phyloP scores from a whole-genome alignment of 23 red algal species.

The Cyanidiococcus yangmingshanensis region DNA sequence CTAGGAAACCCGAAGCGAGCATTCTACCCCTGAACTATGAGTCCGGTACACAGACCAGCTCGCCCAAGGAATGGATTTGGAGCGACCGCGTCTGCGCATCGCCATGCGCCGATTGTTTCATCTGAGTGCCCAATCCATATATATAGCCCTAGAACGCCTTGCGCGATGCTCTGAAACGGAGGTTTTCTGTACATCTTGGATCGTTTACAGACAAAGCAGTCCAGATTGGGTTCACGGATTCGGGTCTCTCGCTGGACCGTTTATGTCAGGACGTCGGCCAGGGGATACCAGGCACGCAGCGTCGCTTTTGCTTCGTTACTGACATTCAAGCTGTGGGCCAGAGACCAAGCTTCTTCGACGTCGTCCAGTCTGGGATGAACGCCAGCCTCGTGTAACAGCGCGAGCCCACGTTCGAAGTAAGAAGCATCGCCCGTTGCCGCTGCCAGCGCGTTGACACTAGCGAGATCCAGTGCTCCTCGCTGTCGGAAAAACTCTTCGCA shows the following conservation, averaged over 20 bases:
- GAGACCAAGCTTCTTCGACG: not conserved
- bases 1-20: not conserved
- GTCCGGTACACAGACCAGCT: too few relatives aligned
- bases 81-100: too few relatives aligned
- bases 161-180: too few relatives aligned
- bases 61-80: too few relatives aligned
- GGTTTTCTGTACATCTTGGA: too few relatives aligned
- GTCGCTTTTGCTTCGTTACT: not conserved
- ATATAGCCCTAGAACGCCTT: too few relatives aligned
- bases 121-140: too few relatives aligned
- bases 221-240: too few relatives aligned
- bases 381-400: not conserved
- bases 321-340: not conserved
- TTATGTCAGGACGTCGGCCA: too few relatives aligned
- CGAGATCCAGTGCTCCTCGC: not conserved
- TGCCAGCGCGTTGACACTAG: not conserved
- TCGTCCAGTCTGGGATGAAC: not conserved
- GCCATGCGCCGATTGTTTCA: too few relatives aligned
- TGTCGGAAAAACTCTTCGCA: not conserved
- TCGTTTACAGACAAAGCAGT: too few relatives aligned
- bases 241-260: too few relatives aligned
- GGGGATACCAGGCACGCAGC: not conserved
- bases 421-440: not conserved
- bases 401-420: not conserved
- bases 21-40: slow-evolving; percentile 5